A percentile compares a stretch with the other conserved stretches of the same genome.
phyloP scores from a whole-genome alignment of 345 rosid species.

The Barbarea vulgaris region DNA sequence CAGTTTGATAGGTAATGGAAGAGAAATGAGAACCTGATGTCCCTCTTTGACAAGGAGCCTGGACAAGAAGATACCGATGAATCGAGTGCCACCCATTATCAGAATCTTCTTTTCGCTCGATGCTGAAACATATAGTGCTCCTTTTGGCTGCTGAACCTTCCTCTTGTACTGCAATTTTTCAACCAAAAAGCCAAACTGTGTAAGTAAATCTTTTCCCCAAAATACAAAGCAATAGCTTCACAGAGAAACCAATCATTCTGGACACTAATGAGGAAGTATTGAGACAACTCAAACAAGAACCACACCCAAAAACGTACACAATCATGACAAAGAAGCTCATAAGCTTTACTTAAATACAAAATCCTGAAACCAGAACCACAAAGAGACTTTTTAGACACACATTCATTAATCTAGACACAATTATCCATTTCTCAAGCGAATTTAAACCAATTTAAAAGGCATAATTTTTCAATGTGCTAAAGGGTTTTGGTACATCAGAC shows the following conservation, averaged over 20 bases:
- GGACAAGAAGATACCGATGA: slow-evolving; percentile 85
- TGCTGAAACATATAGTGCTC: slow-evolving; percentile 68
- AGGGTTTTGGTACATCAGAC: slow-evolving; percentile 11
- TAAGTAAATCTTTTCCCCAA: slow-evolving; percentile 6
- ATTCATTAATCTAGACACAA: slow-evolving; percentile 5
- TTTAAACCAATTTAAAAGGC: background rate
- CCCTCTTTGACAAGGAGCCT: slow-evolving; percentile 94
- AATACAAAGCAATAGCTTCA: background rate
- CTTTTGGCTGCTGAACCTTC: slow-evolving; percentile 63
- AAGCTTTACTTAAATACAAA: background rate
- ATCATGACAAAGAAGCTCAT: background rate
- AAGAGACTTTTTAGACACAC: background rate
- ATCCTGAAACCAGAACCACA: slow-evolving; percentile 10
- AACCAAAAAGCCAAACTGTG: slow-evolving; percentile 22
- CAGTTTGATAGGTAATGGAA: background rate
- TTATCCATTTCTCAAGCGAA: background rate
- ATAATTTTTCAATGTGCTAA: background rate
- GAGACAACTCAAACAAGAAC: background rate
- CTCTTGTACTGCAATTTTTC: slow-evolving; percentile 68
- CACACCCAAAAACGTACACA: background rate
- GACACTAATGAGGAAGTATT: background rate
- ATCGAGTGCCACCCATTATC: slow-evolving; percentile 96
- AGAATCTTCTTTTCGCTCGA: slow-evolving; percentile 87
- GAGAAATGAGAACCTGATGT: slow-evolving; percentile 62
- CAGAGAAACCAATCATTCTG: background rate